Base-by-base conservation (phyloP, 2,329 filamentous ascomycete genomes). In the Neofusicoccum sp. region DNA sequence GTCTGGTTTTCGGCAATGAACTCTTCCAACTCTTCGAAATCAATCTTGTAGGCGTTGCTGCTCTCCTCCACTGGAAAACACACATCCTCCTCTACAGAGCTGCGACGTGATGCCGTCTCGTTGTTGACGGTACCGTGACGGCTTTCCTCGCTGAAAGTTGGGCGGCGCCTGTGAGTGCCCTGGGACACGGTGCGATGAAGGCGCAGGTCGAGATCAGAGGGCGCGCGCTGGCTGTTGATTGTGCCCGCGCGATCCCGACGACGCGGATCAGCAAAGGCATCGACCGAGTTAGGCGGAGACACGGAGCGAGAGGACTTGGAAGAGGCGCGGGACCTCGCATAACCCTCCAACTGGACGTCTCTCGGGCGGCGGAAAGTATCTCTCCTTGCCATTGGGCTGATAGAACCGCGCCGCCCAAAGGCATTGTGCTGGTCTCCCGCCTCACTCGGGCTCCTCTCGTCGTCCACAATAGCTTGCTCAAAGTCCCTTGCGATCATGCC, bases 251-350 rank as follows among this genome's bases (percentile, higher is more conserved):
- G 90, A 73, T 94, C 91, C 64, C 93, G 89, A 64, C 92, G 91
- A 56, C 92, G 89, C 62, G 92, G 91, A 71, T 95, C 91, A 16
- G 95, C 95, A 77, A 99, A 99, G 3, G 95, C 95, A 76, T 98
- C 96, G 58, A 99, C 93, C 0, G 95, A 99, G 76, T 97, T 99
- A 6, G 95, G 95, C 9, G 94, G 94, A 5, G 95, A 98, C 2
- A 86, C 81, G 1, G 91, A 92, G 62, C 92, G 85, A 52, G 85
- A 86, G 28, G 84, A 84, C 3, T 76, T 74, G 4, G 83, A 85
- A 16, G 81, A 82, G 22, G 76, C 76, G 63, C 81, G 75, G 41
- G 82, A 84, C 56, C 77, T 73, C 45, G 69, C 71, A n/a, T 45
- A 33, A 12, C 16, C 43, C 4, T 76, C 73, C 8, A 75, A 66